Percentiles rank a stretch among this genome's conserved stretches.
phyloP scores from a whole-genome alignment of 768 basidiomycete species.

The Leccinum incarnatum region DNA sequence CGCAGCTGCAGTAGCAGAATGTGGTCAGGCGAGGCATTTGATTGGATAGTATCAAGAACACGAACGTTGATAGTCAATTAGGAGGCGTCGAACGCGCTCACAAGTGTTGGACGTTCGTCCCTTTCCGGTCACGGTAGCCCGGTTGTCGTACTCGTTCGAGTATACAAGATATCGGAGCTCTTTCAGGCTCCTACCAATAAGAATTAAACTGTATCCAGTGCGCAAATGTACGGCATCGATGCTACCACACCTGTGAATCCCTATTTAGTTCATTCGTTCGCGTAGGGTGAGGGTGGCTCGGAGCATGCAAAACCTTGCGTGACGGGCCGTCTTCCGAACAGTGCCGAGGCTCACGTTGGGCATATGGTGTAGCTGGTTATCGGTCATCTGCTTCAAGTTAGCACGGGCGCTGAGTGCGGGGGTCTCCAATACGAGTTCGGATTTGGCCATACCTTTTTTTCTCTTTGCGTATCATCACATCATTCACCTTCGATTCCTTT shows the following conservation, averaged over 20 bases:
- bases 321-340: background rate
- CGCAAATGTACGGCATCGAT: background rate
- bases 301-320: background rate
- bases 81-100: background rate
- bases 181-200: background rate
- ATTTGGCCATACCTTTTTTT: slow-evolving; percentile 34
- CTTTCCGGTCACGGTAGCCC: background rate
- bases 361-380: slow-evolving; percentile 41
- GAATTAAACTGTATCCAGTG: background rate
- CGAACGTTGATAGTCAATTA: background rate
- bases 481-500: background rate
- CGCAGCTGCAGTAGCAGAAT: background rate
- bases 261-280: background rate
- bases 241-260: background rate
- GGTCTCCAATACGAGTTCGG: slow-evolving; percentile 41
- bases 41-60: background rate
- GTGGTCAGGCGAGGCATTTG: background rate
- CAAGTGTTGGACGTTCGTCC: too few relatives aligned
- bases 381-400: slow-evolving; percentile 34
- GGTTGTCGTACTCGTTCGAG: background rate
- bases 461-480: background rate
- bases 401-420: slow-evolving; percentile 34
- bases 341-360: slow-evolving; percentile 12
- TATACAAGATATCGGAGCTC: background rate
- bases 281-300: background rate